Evolutionary conservation across 352 stramenopile species (phyloP), one percentile per base, ranked within the genome.

Genomic region (Phytopythium chamaehyphon): DNA sequence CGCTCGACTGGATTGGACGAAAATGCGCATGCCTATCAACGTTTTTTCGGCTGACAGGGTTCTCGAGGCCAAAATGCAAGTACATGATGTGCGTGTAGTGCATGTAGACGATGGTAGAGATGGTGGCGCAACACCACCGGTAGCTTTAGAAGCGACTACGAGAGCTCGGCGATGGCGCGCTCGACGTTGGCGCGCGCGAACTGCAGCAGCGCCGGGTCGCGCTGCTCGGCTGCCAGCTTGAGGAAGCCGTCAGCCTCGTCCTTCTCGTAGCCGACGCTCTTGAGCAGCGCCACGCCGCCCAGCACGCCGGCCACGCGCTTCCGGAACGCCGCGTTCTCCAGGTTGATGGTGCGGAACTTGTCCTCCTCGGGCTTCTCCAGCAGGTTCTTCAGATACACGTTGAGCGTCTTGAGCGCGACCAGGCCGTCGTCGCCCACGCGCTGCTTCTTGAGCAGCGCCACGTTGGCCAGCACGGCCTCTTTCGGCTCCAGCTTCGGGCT

Each of bases 261-360:
- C 57, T 96, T 97, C 21, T 78, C 79, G 66, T 96, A 97, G n/a
- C 90, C 90, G 6, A 96, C 47, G 19, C 71, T 75, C 53, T 93
- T 92, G 26, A 97, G 69, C 36, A 97, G 82, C 15, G 79, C 73
- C 22, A 94, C 64, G 43, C 90, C 89, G 19, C 90, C 89, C 19
- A 94, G 65, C 8, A 96, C 69, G 42, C 75, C 83, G 24, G 74
- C 80, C 39, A 97, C 88, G 15, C 90, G 86, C 60, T 92, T 91
- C 49, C 90, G 90, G 62, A 96, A 97, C 22, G 88, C 90, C 6
- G 82, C 59, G 47, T 96, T 96, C 38, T 96, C 85, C 24, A 95
- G 47, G 62, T 96, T 96, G 59, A 97, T 96, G 18, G 73, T 83
- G 11, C 84, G 83, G 65, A 96, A 97, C 55, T 96, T 97, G 6